Base-by-base conservation (phyloP, 768 basidiomycete species). In the Naganishia onofrii region DNA sequence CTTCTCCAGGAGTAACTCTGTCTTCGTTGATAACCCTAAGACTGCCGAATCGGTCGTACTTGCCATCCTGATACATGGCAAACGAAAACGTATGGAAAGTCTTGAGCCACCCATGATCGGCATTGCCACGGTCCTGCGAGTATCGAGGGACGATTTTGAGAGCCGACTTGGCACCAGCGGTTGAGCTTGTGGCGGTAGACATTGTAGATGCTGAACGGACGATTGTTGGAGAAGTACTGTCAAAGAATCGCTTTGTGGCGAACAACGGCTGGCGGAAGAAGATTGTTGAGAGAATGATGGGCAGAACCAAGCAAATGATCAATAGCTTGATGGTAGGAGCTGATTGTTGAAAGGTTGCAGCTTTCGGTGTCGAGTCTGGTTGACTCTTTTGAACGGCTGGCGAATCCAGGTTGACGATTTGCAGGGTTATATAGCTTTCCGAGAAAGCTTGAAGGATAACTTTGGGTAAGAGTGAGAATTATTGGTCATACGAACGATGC, bases 21-120 rank as follows among this genome's bases (percentile, higher is more conserved):
- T 71, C 68, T 44, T 96, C 93, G 82, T 96, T 96, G 80, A 97
- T 88, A 42, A 97, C 91, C 10, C 93, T 87, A 0, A 97, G 85
- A 19, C 86, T 75, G 1, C 93, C 91, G 73, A 87, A 94, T 1
- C 83, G 81, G 54, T 87, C 83, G 72, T 88, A 87, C 0, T 82
- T 66, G 9, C 77, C 72, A 55, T 89, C 88, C 48, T 86, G 84
- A 77, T 92, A 95, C 75, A 85, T 88, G 38, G 76, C 76, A 56
- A 75, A 74, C 28, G 78, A 70, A 70, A 77, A 74, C 0, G 80
- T 72, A 60, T 79, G 72, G 75, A 72, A 68, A 26, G 76, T 79
- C 77, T 92, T 92, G 66, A 93, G 83, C 91, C 91, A 93, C 29
- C 86, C 89, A 73, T 91, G 90, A 76, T 93, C 86, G 8, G 88